phyloP scores from a whole-genome alignment of 192 early-diverging fungal genomes.

The Diversispora epigaea region DNA sequence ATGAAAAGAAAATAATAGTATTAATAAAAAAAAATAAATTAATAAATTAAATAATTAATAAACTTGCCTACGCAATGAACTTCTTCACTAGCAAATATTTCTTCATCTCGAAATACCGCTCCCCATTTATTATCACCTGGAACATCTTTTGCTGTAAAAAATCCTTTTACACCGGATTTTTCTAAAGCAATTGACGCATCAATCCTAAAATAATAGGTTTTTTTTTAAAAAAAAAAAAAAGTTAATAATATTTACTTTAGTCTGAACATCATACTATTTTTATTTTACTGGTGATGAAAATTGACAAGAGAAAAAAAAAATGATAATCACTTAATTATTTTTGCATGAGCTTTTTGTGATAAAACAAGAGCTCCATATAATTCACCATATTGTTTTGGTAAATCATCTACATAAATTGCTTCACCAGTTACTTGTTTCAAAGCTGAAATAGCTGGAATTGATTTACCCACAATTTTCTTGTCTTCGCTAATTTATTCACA shows the following conservation, averaged over 20 bases:
- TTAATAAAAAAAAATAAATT: too few relatives aligned
- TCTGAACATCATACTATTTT: too few relatives aligned
- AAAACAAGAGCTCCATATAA: conserved; percentile 67
- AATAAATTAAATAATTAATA: background rate
- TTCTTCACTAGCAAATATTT: conserved; percentile 70
- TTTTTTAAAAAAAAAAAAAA: too few relatives aligned
- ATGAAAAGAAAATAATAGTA: too few relatives aligned
- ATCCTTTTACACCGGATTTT: conserved; percentile 63
- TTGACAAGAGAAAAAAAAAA: background rate
- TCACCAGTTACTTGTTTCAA: conserved; percentile 85
- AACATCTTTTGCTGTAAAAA: conserved; percentile 68
- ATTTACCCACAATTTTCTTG: conserved; percentile 60
- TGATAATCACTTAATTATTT: conserved; percentile 44
- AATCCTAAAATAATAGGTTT: conserved; percentile 40
- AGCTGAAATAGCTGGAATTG: conserved; percentile 70
- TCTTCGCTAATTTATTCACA: background rate
- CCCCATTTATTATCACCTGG: conserved; percentile 61
- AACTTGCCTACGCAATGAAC: conserved; percentile 56
- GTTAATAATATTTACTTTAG: too few relatives aligned
- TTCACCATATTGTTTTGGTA: conserved; percentile 69
- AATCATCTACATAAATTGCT: conserved; percentile 81
- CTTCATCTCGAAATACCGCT: conserved; percentile 71
- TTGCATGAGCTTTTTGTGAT: conserved; percentile 66
- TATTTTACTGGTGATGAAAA: too few relatives aligned
- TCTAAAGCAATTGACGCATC: conserved; percentile 62